Conservation (phyloP, 371 early-diverging fungal genomes). For the Mortierella sp. region DNA sequence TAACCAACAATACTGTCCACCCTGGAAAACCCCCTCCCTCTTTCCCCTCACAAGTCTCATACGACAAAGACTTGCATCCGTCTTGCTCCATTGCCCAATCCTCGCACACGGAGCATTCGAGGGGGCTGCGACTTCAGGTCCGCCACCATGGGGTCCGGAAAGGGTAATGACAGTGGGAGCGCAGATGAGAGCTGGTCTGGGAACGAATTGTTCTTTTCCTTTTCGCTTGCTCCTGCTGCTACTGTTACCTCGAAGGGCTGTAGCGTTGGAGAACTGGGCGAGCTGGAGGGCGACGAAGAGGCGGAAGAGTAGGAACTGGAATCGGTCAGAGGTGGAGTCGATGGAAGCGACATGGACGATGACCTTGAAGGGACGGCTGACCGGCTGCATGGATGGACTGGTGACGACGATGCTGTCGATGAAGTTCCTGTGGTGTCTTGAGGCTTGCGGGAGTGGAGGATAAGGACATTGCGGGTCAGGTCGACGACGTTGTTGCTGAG, state of each 20-base stretch:
- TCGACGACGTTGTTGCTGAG: constrained; percentile 49
- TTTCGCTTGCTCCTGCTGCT: constrained; percentile 1
- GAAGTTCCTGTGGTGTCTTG: constrained; percentile 20
- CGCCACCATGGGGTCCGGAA: constrained; percentile 8
- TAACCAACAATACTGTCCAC: neutral
- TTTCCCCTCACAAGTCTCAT: neutral
- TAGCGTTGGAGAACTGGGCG: constrained; percentile 38
- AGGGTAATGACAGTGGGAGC: constrained; percentile 12
- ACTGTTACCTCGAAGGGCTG: constrained; percentile 11
- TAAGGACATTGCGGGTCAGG: constrained; percentile 48
- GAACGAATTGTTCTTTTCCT: constrained; percentile 25
- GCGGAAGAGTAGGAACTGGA: constrained; percentile 41
- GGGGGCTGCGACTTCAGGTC: constrained; percentile 28
- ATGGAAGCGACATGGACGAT: constrained; percentile 36
- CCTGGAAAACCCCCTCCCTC: neutral
- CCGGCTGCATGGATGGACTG: constrained; percentile 23
- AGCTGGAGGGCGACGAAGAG: constrained; percentile 42
- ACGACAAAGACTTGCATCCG: constrained; percentile 48
- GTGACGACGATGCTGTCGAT: constrained; percentile 20
- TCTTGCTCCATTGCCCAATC: constrained; percentile 38
- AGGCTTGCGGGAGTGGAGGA: constrained; percentile 54
- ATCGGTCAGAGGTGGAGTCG: constrained; percentile 38
- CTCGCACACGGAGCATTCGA: constrained; percentile 43
- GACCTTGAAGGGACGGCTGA: constrained; percentile 31
- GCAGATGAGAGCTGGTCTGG: constrained; percentile 32